Percentiles rank a stretch among this genome's conserved stretches.
Evolutionary conservation across 345 rosid genomes (phyloP).

Genomic region (Hypericum androsaemum): DNA sequence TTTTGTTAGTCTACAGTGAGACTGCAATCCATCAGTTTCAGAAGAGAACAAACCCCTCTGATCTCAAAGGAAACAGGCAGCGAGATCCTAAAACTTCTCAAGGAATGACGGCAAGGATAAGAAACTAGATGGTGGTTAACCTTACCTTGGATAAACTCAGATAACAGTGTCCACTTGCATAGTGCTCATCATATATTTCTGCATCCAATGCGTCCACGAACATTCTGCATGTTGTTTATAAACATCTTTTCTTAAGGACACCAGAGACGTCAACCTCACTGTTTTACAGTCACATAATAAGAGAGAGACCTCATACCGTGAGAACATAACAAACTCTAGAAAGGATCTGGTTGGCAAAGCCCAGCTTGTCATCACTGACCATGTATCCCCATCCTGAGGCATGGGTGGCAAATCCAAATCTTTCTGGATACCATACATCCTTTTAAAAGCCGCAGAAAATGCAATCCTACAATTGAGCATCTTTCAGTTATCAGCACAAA

Average conservation of each 20-base stretch:
- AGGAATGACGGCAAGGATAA: neutral
- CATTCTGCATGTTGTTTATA: conserved; percentile 42
- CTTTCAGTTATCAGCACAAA: conserved; percentile 9
- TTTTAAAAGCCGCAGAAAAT: conserved; percentile 57
- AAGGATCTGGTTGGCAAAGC: conserved; percentile 88
- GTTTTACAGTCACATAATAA: neutral
- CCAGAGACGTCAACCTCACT: too few relatives aligned
- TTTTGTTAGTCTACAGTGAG: too few relatives aligned
- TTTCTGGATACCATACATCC: conserved; percentile 60
- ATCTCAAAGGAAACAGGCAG: neutral
- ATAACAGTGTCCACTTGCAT: conserved; percentile 57
- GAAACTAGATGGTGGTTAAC: conserved; percentile 4
- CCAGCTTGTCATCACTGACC: conserved; percentile 97
- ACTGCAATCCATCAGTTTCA: too few relatives aligned
- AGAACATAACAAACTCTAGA: conserved; percentile 93
- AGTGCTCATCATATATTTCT: conserved; percentile 77
- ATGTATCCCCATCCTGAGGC: conserved; percentile 83
- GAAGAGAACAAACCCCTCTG: too few relatives aligned
- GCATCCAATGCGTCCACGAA: conserved; percentile 91
- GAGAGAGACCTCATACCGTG: conserved; percentile 39
- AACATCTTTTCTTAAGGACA: too few relatives aligned
- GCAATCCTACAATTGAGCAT: conserved; percentile 47
- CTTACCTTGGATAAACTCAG: conserved; percentile 71
- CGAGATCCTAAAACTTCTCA: too few relatives aligned
- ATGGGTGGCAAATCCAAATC: conserved; percentile 59